Conservation (phyloP, 2,329 filamentous ascomycete genomes). For the Aspergillus melleus region DNA sequence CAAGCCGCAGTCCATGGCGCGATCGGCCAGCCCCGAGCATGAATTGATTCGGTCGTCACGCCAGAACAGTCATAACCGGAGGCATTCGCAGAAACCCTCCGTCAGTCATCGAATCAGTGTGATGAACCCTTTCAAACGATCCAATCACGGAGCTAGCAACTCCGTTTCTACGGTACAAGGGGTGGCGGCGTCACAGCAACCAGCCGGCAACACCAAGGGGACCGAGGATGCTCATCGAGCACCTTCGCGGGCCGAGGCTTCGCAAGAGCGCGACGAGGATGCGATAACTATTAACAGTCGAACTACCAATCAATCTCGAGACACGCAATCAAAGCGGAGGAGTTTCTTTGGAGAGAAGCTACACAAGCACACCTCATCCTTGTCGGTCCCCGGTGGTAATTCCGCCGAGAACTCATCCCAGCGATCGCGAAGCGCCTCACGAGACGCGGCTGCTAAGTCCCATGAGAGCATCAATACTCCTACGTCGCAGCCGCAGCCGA, state of each 20-base stretch:
- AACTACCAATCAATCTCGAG: conserved; percentile 35
- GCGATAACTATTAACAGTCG: conserved; percentile 39
- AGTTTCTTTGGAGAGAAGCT: conserved; percentile 42
- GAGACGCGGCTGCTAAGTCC: conserved; percentile 27
- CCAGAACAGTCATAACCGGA: conserved; percentile 29
- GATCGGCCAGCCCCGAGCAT: conserved; percentile 37
- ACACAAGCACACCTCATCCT: conserved; percentile 33
- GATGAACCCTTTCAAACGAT: conserved; percentile 46
- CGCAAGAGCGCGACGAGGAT: conserved; percentile 33
- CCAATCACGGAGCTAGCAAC: conserved; percentile 35
- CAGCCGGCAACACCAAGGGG: conserved; percentile 26
- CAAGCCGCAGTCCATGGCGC: conserved; percentile 24
- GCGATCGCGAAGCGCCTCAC: conserved; percentile 29
- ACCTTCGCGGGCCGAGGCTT: conserved; percentile 15
- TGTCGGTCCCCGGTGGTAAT: conserved; percentile 27
- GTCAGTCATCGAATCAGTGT: conserved; percentile 44
- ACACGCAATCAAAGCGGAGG: conserved; percentile 38
- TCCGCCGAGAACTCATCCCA: conserved; percentile 24
- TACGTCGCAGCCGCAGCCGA: conserved; percentile 29
- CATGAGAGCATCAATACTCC: conserved; percentile 31
- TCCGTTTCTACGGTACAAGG: conserved; percentile 38
- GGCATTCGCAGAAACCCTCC: conserved; percentile 38
- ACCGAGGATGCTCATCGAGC: not conserved
- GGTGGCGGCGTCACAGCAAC: conserved; percentile 20
- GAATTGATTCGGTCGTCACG: conserved; percentile 36